phyloP scores from a whole-genome alignment of 306 rosid genomes.

The Purshia tridentata region DNA sequence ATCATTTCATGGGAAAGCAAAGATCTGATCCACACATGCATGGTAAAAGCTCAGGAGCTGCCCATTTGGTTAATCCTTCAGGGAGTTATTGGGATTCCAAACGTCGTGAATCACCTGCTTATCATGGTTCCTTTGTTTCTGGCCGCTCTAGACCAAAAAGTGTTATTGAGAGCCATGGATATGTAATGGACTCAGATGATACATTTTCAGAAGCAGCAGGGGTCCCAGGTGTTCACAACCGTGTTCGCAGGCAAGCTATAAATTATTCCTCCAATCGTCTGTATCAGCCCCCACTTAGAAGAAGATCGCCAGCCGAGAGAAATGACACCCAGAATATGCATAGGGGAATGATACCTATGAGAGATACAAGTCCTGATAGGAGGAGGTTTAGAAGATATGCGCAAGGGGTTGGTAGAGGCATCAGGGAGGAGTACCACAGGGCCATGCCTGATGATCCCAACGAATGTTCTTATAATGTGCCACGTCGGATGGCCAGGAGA shows the following conservation, averaged over 20 bases:
- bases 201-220: conserved; percentile 18
- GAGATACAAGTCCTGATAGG: conserved; percentile 35
- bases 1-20: conserved; percentile 28
- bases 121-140: conserved; percentile 27
- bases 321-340: conserved; percentile 15
- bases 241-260: conserved; percentile 26
- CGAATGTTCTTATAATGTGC: conserved; percentile 28
- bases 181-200: conserved; percentile 22
- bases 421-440: conserved; percentile 30
- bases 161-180: conserved; percentile 24
- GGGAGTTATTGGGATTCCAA: conserved; percentile 27
- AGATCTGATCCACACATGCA: conserved; percentile 22
- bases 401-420: conserved; percentile 29
- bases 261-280: conserved; percentile 21
- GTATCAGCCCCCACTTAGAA: conserved; percentile 24
- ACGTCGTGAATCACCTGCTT: conserved; percentile 20
- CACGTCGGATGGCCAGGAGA: conserved; percentile 32
- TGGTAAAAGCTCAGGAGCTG: conserved; percentile 14
- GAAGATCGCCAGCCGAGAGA: conserved; percentile 33
- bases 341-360: conserved; percentile 30
- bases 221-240: conserved; percentile 18
- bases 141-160: conserved; percentile 26
- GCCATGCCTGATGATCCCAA: conserved; percentile 26
- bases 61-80: conserved; percentile 12
- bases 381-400: conserved; percentile 37